Evolutionary conservation across 495 filamentous ascomycete species (phyloP).

Genomic region (Bathelium albidoporum): DNA sequence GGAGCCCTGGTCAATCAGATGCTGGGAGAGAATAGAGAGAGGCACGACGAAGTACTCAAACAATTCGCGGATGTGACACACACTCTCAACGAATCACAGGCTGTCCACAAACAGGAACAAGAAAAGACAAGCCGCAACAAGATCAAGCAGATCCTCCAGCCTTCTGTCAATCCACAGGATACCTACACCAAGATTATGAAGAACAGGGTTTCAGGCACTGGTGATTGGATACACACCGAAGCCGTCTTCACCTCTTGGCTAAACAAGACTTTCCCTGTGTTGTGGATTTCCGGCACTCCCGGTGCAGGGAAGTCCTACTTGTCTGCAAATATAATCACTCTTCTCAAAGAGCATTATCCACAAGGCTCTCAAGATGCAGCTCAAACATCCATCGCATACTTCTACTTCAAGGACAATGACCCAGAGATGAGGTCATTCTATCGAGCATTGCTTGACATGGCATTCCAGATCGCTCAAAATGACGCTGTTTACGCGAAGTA

Average conservation of each 20-base stretch:
- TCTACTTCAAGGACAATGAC: slow-evolving; percentile 32
- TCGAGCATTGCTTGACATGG: slow-evolving; percentile 25
- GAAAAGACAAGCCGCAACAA: slow-evolving; percentile 13
- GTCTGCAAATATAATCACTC: slow-evolving; percentile 23
- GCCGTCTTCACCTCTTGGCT: slow-evolving; percentile 20
- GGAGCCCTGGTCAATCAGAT: not conserved
- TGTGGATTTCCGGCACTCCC: slow-evolving; percentile 29
- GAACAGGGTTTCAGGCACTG: slow-evolving; percentile 25
- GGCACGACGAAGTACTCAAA: not conserved
- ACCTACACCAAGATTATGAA: slow-evolving; percentile 25
- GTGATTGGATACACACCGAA: slow-evolving; percentile 30
- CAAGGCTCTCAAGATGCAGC: slow-evolving; percentile 12
- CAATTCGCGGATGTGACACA: slow-evolving; percentile 2
- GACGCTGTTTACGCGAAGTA: slow-evolving; percentile 27
- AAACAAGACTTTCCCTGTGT: slow-evolving; percentile 18
- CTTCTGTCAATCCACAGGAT: slow-evolving; percentile 19
- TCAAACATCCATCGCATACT: slow-evolving; percentile 25
- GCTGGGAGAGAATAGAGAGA: not conserved
- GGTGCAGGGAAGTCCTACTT: slow-evolving; percentile 32
- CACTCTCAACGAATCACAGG: slow-evolving; percentile 7
- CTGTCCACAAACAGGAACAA: slow-evolving; percentile 3
- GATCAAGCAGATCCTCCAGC: slow-evolving; percentile 15
- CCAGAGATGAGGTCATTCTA: slow-evolving; percentile 24
- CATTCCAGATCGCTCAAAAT: slow-evolving; percentile 27
- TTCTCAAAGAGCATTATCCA: slow-evolving; percentile 13